These are phyloP conservation scores for Macrolepiota albuminosa DNA, from an alignment of 768 basidiomycete species.

Conservation along the genomic window DNA sequence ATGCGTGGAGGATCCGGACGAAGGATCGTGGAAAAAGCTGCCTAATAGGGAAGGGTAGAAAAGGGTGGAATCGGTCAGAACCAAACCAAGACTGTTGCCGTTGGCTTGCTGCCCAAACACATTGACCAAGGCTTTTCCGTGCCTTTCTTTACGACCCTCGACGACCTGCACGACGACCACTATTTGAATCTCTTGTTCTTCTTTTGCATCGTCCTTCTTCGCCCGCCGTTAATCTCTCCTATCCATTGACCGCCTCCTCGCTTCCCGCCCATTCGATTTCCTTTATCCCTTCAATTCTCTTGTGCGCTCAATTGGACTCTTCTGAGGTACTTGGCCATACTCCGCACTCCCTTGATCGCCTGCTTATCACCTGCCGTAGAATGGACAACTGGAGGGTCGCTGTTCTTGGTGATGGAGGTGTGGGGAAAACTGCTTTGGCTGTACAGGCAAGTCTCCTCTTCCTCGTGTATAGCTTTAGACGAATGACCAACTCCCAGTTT, in stretches of 20 bases:
- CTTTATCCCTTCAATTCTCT: slow-evolving; percentile 22
- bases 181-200: slow-evolving; percentile 32
- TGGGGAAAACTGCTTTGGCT: slow-evolving; percentile 94
- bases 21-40: slow-evolving; percentile 15
- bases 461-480: slow-evolving; percentile 1
- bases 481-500: slow-evolving; percentile 49
- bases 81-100: slow-evolving; percentile 29
- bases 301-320: slow-evolving; percentile 27
- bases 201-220: slow-evolving; percentile 28
- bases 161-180: slow-evolving; percentile 53
- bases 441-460: slow-evolving; percentile 67
- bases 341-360: slow-evolving; percentile 12
- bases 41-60: slow-evolving; percentile 23
- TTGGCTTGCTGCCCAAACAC: slow-evolving; percentile 28
- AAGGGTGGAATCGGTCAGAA: slow-evolving; percentile 28
- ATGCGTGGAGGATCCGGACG: slow-evolving; percentile 7
- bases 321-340: slow-evolving; percentile 21
- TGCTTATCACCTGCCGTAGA: slow-evolving; percentile 26
- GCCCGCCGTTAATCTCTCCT: slow-evolving; percentile 25
- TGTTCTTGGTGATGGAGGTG: slow-evolving; percentile 94
- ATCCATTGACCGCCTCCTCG: slow-evolving; percentile 18
- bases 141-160: slow-evolving; percentile 54
- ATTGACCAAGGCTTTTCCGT: slow-evolving; percentile 25
- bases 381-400: slow-evolving; percentile 97
- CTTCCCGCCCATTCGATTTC: slow-evolving; percentile 16